Evolutionary conservation across 257 asterid genomes (phyloP).

Genomic region (Solanum corneliomulleri): DNA sequence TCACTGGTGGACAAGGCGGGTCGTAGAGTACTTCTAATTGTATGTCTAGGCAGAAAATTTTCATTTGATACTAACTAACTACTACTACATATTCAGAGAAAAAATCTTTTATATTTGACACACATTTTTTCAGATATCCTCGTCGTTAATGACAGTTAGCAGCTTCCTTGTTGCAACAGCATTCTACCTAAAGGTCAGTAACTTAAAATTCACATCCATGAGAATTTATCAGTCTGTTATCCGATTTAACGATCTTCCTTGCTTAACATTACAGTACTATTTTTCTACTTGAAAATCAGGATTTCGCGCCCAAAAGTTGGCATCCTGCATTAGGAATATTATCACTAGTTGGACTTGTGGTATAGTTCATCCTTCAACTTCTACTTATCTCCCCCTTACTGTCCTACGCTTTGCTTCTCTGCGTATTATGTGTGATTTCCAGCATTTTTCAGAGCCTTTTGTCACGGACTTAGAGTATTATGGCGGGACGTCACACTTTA

Average conservation of each 20-base stretch:
- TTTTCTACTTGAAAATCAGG: conserved; percentile 32
- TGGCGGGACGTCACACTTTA: too few relatives aligned
- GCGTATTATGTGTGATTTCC: background rate
- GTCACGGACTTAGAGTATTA: too few relatives aligned
- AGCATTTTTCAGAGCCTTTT: background rate
- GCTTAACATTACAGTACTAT: background rate
- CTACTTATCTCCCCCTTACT: background rate
- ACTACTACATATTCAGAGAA: background rate
- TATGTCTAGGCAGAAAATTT: conserved; percentile 7
- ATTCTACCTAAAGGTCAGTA: conserved; percentile 50
- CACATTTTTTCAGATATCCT: conserved; percentile 38
- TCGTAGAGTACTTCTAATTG: conserved; percentile 71
- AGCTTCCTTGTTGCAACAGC: conserved; percentile 54
- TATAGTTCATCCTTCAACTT: conserved; percentile 12
- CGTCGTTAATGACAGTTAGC: conserved; percentile 45
- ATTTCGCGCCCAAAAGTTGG: conserved; percentile 22
- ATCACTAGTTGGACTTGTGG: conserved; percentile 64
- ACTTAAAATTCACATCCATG: background rate
- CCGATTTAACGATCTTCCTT: background rate
- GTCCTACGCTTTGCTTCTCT: background rate
- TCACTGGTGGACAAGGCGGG: conserved; percentile 66
- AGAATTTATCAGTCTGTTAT: background rate
- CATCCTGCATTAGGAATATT: conserved; percentile 25
- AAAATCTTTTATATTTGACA: background rate
- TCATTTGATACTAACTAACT: background rate